phyloP scores from a whole-genome alignment of 352 stramenopile genomes.

The Phytophthora uliginosa region DNA sequence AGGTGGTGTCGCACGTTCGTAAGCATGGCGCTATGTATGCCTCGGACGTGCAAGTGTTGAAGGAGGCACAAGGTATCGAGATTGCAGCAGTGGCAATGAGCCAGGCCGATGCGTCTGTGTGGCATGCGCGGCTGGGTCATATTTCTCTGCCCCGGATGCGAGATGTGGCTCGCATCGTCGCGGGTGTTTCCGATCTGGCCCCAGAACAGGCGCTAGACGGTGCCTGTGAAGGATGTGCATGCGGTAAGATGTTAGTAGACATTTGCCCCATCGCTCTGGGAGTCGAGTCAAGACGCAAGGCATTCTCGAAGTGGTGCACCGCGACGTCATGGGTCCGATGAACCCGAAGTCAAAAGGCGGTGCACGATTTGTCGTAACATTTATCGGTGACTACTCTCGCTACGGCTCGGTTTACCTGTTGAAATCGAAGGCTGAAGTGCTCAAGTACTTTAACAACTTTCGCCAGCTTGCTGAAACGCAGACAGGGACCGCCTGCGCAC shows the following conservation, averaged over 20 bases:
- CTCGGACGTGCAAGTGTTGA: slow-evolving; percentile 8
- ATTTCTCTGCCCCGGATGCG: slow-evolving; percentile 7
- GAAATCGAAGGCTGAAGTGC: too few relatives aligned
- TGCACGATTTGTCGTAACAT: slow-evolving; percentile 23
- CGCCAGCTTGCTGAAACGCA: too few relatives aligned
- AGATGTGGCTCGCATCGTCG: background rate
- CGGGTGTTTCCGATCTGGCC: slow-evolving; percentile 1
- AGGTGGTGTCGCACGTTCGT: background rate
- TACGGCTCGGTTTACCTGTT: too few relatives aligned
- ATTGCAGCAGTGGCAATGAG: slow-evolving; percentile 6
- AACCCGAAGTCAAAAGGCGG: slow-evolving; percentile 13
- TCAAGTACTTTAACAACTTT: too few relatives aligned
- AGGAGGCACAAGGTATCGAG: background rate
- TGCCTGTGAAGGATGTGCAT: slow-evolving; percentile 27
- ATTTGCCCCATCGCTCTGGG: slow-evolving; percentile 10
- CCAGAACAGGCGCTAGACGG: background rate
- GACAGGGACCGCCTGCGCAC: too few relatives aligned
- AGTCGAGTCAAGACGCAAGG: slow-evolving; percentile 18
- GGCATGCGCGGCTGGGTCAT: slow-evolving; percentile 29
- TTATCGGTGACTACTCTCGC: slow-evolving; percentile 30
- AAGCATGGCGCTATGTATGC: slow-evolving; percentile 8
- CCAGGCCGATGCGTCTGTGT: background rate
- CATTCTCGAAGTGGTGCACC: slow-evolving; percentile 20
- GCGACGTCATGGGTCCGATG: slow-evolving; percentile 26
- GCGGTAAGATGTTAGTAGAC: slow-evolving; percentile 19